These are phyloP conservation scores for Lactarius hatsudake DNA, from an alignment of 768 basidiomycete species.

Conservation along the genomic window DNA sequence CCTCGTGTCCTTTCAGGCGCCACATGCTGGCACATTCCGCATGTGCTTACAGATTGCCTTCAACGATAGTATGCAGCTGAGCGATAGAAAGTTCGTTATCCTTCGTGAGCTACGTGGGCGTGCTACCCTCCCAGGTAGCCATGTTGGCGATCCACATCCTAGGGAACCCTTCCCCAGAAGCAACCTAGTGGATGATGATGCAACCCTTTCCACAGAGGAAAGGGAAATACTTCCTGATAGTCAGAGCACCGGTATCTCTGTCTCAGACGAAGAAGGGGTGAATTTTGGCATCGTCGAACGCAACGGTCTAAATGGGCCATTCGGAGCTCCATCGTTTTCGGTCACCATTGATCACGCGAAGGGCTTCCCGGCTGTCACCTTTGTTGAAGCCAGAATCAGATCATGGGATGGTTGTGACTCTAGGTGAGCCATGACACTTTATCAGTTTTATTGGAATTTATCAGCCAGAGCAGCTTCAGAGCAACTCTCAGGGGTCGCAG, in stretches of 20 bases:
- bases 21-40: constrained; percentile 1
- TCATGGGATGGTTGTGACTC: constrained; percentile 2
- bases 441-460: not conserved
- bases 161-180: not conserved
- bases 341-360: constrained; percentile 22
- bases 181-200: not conserved
- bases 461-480: not conserved
- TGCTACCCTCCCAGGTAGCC: not conserved
- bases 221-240: constrained; percentile 38
- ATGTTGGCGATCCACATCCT: not conserved
- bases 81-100: not conserved
- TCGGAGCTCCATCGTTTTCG: constrained; percentile 9
- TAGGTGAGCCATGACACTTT: constrained; percentile 9
- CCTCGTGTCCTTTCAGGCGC: constrained; percentile 8
- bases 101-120: constrained; percentile 8
- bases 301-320: constrained; percentile 29
- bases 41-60: not conserved
- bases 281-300: constrained; percentile 53
- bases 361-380: constrained; percentile 12
- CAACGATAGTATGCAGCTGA: not conserved
- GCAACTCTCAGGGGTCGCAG: constrained; percentile 3
- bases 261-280: constrained; percentile 34
- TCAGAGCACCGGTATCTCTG: constrained; percentile 44
- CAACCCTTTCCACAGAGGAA: not conserved
- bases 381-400: constrained; percentile 16